phyloP scores from a whole-genome alignment of 495 filamentous ascomycete species.

The Clohesyomyces aquaticus region DNA sequence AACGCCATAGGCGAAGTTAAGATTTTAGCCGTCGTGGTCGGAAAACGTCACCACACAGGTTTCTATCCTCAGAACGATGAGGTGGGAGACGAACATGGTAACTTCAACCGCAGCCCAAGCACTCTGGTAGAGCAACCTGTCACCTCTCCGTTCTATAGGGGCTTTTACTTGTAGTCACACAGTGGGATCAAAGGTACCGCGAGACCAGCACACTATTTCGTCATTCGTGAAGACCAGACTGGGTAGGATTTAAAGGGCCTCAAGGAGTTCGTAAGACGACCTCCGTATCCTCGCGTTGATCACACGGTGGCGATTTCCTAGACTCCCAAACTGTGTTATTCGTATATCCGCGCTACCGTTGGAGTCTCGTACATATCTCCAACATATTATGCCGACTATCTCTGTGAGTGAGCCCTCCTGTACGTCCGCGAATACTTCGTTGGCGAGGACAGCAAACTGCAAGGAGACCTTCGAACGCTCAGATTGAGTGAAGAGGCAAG shows the following conservation, averaged over 20 bases:
- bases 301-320: no score
- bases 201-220: constrained; percentile 25
- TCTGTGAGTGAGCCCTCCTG: constrained; percentile 44
- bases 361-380: constrained; percentile 41
- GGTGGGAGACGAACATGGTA: not conserved
- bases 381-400: constrained; percentile 44
- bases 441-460: no score
- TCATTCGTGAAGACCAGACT: no score
- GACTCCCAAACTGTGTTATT: constrained; percentile 42
- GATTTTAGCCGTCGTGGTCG: constrained; percentile 8
- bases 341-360: constrained; percentile 38
- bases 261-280: no score
- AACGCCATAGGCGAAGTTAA: not conserved
- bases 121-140: constrained; percentile 4
- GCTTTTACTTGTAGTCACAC: constrained; percentile 25
- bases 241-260: no score
- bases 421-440: constrained; percentile 37
- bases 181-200: constrained; percentile 18
- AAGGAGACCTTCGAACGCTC: no score
- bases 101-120: not conserved
- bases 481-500: no score
- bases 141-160: constrained; percentile 10
- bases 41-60: constrained; percentile 15
- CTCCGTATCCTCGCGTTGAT: no score
- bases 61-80: constrained; percentile 8